Base-by-base conservation (phyloP, 2,329 filamentous ascomycete genomes). In the Monosporascus sp. region DNA sequence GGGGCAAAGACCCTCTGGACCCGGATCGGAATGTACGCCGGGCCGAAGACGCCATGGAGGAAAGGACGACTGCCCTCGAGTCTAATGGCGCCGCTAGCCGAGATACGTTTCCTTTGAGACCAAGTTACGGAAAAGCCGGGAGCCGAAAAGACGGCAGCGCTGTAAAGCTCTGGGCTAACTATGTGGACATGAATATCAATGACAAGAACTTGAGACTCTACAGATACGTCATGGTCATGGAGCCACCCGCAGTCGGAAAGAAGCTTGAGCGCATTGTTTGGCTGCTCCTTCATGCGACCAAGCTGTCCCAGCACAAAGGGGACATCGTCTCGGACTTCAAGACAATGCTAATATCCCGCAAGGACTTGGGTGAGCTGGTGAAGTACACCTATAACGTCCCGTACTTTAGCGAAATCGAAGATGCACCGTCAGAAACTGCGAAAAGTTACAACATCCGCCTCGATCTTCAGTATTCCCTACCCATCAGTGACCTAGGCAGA, bases 401-500 rank as follows among this genome's bases (percentile, higher is more conserved):
- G 6, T 26, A 26, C 26, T 27, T n/a, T 27, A 27, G 26, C 26
- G 26, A 27, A 27, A 7, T 27, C 26, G 26, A 27, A 27, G 8
- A 27, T 8, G 26, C 1, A 27, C 8, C 5, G 26, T 27, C 2
- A 27, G 26, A 27, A 27, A 27, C 8, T 3, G 0, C 26, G 0
- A 2, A 27, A 8, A 27, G 26, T 27, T 27, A 9, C 26, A 27
- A 27, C 8, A 2, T 3, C 26, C 7, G 26, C 26, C 8, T n/a
- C 24, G 8, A 27, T 0, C 8, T 2, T 2, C 26, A 27, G 26
- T 27, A 9, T 9, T 7, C 26, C 26, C 7, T 9, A 27, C 26
- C 26, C 26, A 27, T 9, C 26, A 1, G 8, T 7, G 38, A 20
- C 1, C 55, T 72, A 8, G 52, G 61, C 2, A 52, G 62, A 0